phyloP scores from a whole-genome alignment of 2,329 filamentous ascomycete species.

The Rhinocladiella mackenziei region DNA sequence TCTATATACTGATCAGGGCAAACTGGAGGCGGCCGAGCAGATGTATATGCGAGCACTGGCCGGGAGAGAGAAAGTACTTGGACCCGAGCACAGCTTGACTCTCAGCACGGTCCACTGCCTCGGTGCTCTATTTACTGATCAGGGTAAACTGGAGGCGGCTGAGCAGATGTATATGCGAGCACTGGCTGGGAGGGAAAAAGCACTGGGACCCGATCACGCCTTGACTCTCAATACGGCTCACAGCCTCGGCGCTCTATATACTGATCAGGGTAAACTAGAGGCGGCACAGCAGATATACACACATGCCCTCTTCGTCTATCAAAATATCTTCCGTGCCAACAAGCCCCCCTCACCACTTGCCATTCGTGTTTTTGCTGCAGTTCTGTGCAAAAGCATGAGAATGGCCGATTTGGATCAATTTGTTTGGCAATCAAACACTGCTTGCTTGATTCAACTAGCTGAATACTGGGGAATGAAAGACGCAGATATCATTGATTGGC shows the following conservation, averaged over 20 bases:
- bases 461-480: too few species aligned
- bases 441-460: too few species aligned
- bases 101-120: slow-evolving; percentile 29
- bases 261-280: not conserved
- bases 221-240: not conserved
- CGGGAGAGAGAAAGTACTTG: slow-evolving; percentile 11
- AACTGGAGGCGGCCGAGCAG: slow-evolving; percentile 9
- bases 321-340: too few species aligned
- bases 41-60: slow-evolving; percentile 16
- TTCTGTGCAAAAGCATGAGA: too few species aligned
- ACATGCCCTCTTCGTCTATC: too few species aligned
- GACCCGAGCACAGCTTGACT: slow-evolving; percentile 25
- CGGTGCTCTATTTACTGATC: slow-evolving; percentile 23
- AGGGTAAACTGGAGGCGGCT: slow-evolving; percentile 29
- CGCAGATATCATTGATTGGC: too few species aligned
- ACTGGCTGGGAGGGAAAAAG: not conserved
- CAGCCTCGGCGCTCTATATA: not conserved
- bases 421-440: too few species aligned
- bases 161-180: slow-evolving; percentile 9
- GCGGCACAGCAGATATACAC: not conserved
- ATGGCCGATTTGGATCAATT: too few species aligned
- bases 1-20: slow-evolving; percentile 14
- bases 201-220: not conserved
- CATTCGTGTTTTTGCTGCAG: too few species aligned
- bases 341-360: too few species aligned